phyloP scores from a whole-genome alignment of 2,329 filamentous ascomycete species.

The Exophiala dermatitidis region DNA sequence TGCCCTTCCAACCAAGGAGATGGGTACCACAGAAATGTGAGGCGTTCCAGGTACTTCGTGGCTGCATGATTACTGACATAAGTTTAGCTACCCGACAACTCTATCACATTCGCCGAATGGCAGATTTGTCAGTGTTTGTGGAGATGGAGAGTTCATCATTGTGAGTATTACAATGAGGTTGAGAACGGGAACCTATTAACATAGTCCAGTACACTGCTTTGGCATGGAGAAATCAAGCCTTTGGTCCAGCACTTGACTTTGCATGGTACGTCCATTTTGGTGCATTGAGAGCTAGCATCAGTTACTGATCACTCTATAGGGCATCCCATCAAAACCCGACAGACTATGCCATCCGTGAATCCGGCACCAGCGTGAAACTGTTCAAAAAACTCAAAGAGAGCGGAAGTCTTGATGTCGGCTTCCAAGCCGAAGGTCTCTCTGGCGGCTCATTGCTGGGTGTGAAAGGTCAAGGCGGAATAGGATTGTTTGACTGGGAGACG shows the following conservation, averaged over 20 bases:
- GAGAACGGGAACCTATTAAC: not conserved
- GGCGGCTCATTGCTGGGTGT: slow-evolving; percentile 89
- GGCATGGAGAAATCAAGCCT: slow-evolving; percentile 95
- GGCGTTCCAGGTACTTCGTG: slow-evolving; percentile 35
- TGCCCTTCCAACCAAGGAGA: slow-evolving; percentile 80
- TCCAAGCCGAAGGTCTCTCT: slow-evolving; percentile 84
- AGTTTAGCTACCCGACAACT: slow-evolving; percentile 59
- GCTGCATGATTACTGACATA: not conserved
- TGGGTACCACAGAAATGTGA: slow-evolving; percentile 88
- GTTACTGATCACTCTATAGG: slow-evolving; percentile 3
- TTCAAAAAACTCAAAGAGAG: slow-evolving; percentile 95
- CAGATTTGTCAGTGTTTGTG: slow-evolving; percentile 80
- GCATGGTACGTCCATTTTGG: slow-evolving; percentile 74
- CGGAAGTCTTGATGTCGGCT: slow-evolving; percentile 85
- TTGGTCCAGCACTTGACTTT: slow-evolving; percentile 91
- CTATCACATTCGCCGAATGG: slow-evolving; percentile 94
- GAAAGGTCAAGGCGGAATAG: slow-evolving; percentile 87
- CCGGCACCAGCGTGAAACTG: slow-evolving; percentile 81
- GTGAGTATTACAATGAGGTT: slow-evolving; percentile 4
- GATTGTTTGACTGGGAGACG: slow-evolving; percentile 92
- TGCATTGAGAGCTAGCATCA: slow-evolving; percentile 48
- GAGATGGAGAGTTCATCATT: slow-evolving; percentile 97
- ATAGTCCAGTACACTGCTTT: slow-evolving; percentile 67
- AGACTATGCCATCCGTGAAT: slow-evolving; percentile 95
- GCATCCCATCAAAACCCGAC: slow-evolving; percentile 44